phyloP scores from a whole-genome alignment of 2,329 filamentous ascomycete genomes.

The Hortaea sp. region DNA sequence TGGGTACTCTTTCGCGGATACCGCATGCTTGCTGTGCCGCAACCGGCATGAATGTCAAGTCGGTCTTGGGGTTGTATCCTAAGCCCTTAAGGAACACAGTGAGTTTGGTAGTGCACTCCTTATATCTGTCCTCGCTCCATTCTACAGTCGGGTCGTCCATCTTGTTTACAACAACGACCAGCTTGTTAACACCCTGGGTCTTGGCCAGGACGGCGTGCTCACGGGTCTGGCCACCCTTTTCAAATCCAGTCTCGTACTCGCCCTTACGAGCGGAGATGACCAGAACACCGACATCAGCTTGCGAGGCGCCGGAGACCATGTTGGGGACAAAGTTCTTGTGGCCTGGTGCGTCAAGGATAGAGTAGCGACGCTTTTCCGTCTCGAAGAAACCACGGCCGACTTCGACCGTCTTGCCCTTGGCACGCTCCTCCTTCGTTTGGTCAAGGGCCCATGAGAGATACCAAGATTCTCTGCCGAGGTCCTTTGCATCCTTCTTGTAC shows the following conservation, averaged over 20 bases:
- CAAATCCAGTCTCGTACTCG: constrained; percentile 97
- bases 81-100: constrained; percentile 79
- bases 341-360: constrained; percentile 89
- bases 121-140: constrained; percentile 87
- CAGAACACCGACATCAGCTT: constrained; percentile 87
- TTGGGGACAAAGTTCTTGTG: constrained; percentile 97
- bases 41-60: constrained; percentile 92
- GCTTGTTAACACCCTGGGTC: constrained; percentile 95
- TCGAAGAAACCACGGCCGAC: constrained; percentile 94
- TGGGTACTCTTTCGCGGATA: constrained; percentile 79
- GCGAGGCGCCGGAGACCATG: constrained; percentile 74
- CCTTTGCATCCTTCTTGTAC: constrained; percentile 94
- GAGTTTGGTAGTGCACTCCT: constrained; percentile 87
- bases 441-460: constrained; percentile 98
- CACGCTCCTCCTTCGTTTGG: constrained; percentile 88
- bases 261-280: constrained; percentile 96
- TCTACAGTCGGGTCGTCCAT: constrained; percentile 97
- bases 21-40: constrained; percentile 77
- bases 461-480: constrained; percentile 93
- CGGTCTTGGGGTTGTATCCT: constrained; percentile 88
- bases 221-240: constrained; percentile 89
- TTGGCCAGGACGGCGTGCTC: constrained; percentile 98
- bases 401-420: constrained; percentile 96
- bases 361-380: constrained; percentile 91
- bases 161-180: constrained; percentile 94